phyloP scores from a whole-genome alignment of 768 basidiomycete species.

The Suillus hirtellus region DNA sequence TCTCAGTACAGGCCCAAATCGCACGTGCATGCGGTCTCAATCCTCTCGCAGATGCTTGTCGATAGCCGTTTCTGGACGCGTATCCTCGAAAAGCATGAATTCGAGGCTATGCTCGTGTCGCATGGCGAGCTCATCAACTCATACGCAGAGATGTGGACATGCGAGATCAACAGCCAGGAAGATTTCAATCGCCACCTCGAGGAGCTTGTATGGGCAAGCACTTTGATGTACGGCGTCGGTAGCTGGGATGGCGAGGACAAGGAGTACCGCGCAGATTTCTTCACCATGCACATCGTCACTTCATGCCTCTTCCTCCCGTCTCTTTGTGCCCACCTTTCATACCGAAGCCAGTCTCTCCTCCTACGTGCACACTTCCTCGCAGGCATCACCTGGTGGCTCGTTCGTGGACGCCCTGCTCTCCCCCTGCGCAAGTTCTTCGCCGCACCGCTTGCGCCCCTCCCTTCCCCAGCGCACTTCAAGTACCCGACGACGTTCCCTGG shows the following conservation, averaged over 20 bases:
- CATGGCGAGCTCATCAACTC: constrained; percentile 42
- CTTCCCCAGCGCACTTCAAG: constrained; percentile 20
- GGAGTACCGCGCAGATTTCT: constrained; percentile 65
- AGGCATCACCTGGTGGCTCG: constrained; percentile 54
- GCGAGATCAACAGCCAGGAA: constrained; percentile 36
- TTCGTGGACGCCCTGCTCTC: constrained; percentile 53
- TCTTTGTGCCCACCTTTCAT: constrained; percentile 50
- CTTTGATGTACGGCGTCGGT: constrained; percentile 59
- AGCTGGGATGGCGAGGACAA: constrained; percentile 43
- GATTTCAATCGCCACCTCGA: constrained; percentile 54
- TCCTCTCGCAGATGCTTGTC: constrained; percentile 54
- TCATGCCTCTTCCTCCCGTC: constrained; percentile 63
- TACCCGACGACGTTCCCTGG: constrained; percentile 28
- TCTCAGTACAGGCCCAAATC: constrained; percentile 29
- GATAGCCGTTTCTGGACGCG: constrained; percentile 43
- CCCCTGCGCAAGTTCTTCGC: constrained; percentile 52
- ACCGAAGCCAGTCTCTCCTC: constrained; percentile 53
- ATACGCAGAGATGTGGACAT: constrained; percentile 50
- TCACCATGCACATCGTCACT: constrained; percentile 74
- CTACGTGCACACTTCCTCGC: constrained; percentile 60
- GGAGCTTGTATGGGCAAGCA: constrained; percentile 59
- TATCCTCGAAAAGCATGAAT: constrained; percentile 34
- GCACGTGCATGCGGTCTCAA: constrained; percentile 47
- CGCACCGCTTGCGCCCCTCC: constrained; percentile 25
- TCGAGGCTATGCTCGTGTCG: constrained; percentile 34